A percentile compares a stretch with the other conserved stretches of the same genome.
Evolutionary conservation across 805 yeast species (phyloP).

Genomic region (Kazachstania psychrophila): DNA sequence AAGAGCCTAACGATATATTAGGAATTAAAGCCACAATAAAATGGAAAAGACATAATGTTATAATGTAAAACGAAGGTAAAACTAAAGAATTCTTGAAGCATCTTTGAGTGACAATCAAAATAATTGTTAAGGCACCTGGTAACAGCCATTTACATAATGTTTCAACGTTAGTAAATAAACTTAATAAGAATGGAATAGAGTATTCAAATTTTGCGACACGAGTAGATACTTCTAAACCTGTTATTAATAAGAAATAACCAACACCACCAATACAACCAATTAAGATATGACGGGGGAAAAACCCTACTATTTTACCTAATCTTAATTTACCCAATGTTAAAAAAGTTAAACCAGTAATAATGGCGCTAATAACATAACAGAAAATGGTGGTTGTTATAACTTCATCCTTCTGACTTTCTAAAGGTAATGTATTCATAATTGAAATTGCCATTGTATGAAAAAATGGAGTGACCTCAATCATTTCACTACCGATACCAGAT

Average conservation of each 20-base stretch:
- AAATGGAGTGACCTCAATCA: constrained; percentile 98
- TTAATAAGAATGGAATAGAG: constrained; percentile 44
- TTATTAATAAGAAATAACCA: constrained; percentile 81
- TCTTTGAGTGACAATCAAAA: constrained; percentile 56
- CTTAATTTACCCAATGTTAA: constrained; percentile 65
- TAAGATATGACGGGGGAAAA: constrained; percentile 90
- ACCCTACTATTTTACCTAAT: constrained; percentile 82
- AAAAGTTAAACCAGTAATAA: constrained; percentile 81
- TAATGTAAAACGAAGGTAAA: constrained; percentile 72
- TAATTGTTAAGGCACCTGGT: constrained; percentile 55
- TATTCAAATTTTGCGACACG: constrained; percentile 66
- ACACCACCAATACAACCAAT: constrained; percentile 99
- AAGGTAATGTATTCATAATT: constrained; percentile 37
- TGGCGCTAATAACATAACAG: constrained; percentile 72
- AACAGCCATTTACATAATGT: constrained; percentile 56
- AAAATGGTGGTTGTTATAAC: constrained; percentile 79
- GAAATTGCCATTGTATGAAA: constrained; percentile 89
- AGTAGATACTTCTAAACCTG: constrained; percentile 89
- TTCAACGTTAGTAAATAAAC: constrained; percentile 30
- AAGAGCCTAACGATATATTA: constrained; percentile 46
- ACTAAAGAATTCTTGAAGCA: constrained; percentile 56
- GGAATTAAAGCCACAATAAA: constrained; percentile 57
- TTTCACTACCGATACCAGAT: constrained; percentile 92
- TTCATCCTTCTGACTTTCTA: constrained; percentile 47
- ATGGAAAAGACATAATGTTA: constrained; percentile 64